Percentiles rank a stretch among this genome's conserved stretches.
Conservation (phyloP, 1,284 basidiomycete genomes). For the Chalciporus sp. region DNA sequence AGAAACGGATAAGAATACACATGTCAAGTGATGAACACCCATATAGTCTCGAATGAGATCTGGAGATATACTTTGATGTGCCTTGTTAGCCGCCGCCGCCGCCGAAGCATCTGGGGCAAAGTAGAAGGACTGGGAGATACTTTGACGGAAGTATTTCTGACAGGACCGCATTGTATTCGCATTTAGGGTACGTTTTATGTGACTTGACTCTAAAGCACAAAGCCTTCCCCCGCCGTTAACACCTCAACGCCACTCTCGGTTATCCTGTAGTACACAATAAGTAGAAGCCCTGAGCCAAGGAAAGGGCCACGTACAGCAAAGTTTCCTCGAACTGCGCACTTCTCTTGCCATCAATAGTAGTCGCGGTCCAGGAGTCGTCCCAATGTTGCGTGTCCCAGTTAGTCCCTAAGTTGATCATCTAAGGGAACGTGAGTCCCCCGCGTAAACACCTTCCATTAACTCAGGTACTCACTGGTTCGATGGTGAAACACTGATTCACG, state of each 20-base stretch:
- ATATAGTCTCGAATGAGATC: constrained; percentile 7
- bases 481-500: constrained; percentile 61
- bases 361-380: constrained; percentile 94
- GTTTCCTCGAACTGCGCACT: constrained; percentile 98
- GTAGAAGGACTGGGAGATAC: constrained; percentile 16
- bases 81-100: constrained; percentile 24
- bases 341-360: constrained; percentile 84
- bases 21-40: constrained; percentile 26
- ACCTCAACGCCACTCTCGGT: constrained; percentile 92
- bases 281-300: constrained; percentile 5
- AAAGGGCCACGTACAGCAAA: constrained; percentile 61
- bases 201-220: constrained; percentile 34
- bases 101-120: constrained; percentile 20
- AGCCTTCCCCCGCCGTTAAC: constrained; percentile 67
- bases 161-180: constrained; percentile 21
- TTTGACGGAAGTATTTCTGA: constrained; percentile 17
- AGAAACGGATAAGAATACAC: constrained; percentile 34
- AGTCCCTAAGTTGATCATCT: constrained; percentile 93
- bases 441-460: not conserved
- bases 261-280: constrained; percentile 56
- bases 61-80: constrained; percentile 26
- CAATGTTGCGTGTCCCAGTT: constrained; percentile 76
- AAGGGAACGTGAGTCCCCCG: constrained; percentile 4
- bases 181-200: constrained; percentile 25
- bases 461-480: constrained; percentile 69